Base-by-base conservation (phyloP, 2,329 filamentous ascomycete genomes). In the Fusarium sp. region DNA sequence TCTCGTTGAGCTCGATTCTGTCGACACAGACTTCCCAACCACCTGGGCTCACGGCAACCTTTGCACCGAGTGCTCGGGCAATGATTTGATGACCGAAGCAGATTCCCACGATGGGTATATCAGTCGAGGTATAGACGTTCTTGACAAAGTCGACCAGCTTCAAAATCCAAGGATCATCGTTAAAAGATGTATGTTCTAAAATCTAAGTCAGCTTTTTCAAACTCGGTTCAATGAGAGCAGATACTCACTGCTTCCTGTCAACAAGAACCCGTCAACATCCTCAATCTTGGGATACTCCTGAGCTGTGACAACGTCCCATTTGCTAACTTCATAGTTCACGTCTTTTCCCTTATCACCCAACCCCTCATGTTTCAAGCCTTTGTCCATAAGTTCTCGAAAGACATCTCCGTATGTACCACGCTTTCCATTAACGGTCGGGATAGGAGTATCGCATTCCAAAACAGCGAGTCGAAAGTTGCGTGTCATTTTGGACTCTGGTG, bases 51-150 rank as follows among this genome's bases (percentile, higher is more conserved):
- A 79, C 73, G 2, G 74, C 79, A 6, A 83, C 79, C 41, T 77
- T 77, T 10, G 78, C 78, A 13, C 77, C 78, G 1, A 84, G 71
- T 1, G 81, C 81, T 6, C 82, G 78, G 2, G 76, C 82, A 30
- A 84, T 75, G 34, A 84, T 82, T 54, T 84, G 82, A 52, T 84
- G 82, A 2, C 82, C 82, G 58, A 83, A 84, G 62, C 82, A 84
- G n/a, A 84, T 79, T 0, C 83, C 82, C 4, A 84, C 74, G 2
- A 84, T 73, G 1, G 78, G 80, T 26, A 76, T 71, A 13, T 72
- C 67, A 6, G 74, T 77, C 9, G 69, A 73, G 6, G 62, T 65
- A 41, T 76, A 72, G 7, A 76, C 68, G 9, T 68, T 59, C 16
- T 65, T 66, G 9, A 82, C 72, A 62, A 77, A 84, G 16, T 78